These are phyloP conservation scores for Aspergillus pseudoglaucus DNA, from an alignment of 2,329 filamentous ascomycete genomes.

Conservation along the genomic window DNA sequence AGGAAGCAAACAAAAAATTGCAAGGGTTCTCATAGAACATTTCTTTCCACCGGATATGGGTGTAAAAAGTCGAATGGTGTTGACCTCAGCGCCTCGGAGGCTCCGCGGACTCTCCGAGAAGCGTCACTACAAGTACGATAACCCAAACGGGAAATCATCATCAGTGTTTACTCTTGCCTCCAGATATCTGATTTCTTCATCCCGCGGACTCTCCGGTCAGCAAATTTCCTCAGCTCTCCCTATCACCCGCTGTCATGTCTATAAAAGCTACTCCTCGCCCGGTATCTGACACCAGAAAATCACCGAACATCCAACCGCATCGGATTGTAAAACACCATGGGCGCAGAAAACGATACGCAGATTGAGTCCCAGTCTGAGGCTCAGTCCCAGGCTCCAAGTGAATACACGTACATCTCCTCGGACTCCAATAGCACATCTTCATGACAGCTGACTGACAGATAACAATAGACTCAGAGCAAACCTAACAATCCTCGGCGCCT, in stretches of 20 bases:
- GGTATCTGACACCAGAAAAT: background rate
- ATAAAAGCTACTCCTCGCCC: background rate
- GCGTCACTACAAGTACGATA: background rate
- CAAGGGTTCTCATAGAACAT: too few species aligned
- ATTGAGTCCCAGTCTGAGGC: background rate
- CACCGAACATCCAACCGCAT: too few species aligned
- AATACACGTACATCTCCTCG: constrained; percentile 18
- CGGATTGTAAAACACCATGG: background rate
- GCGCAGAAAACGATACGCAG: background rate
- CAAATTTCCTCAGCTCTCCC: background rate
- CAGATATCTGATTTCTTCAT: background rate
- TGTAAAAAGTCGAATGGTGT: constrained; percentile 4
- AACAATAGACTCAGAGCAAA: constrained; percentile 18
- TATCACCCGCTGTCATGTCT: background rate
- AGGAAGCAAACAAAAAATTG: background rate
- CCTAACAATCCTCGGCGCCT: constrained; percentile 24
- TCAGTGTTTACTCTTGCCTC: background rate
- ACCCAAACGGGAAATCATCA: background rate
- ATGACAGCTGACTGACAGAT: background rate
- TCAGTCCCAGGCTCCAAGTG: constrained; percentile 5
- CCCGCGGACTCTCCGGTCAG: background rate
- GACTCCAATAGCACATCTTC: background rate
- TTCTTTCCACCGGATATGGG: background rate
- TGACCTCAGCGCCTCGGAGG: constrained; percentile 7
- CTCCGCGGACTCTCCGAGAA: constrained; percentile 20